Conservation (phyloP, 139 green algal species). For the Chlorella sp. region DNA sequence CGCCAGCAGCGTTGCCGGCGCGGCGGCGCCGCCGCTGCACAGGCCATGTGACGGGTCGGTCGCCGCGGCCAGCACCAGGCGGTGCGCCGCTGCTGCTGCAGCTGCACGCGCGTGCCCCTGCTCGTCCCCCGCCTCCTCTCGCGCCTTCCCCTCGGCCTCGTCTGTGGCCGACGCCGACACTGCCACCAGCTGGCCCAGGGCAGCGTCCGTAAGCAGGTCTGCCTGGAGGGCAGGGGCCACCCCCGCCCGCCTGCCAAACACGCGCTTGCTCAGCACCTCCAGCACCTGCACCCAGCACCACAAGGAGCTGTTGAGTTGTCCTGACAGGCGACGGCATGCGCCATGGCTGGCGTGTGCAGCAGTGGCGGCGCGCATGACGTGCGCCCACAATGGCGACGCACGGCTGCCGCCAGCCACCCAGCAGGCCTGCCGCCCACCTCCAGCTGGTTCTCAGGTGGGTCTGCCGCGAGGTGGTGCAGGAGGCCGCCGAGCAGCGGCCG, state of each 20-base stretch:
- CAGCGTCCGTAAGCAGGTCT: conserved; percentile 55
- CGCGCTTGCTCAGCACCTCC: conserved; percentile 35
- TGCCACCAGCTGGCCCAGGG: conserved; percentile 38
- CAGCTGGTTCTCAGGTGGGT: conserved; percentile 46
- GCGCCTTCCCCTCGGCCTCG: background rate
- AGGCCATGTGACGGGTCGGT: conserved; percentile 58
- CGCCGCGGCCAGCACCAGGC: conserved; percentile 45
- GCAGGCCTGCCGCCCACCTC: no score
- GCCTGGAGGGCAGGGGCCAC: conserved; percentile 38
- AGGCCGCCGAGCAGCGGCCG: conserved; percentile 49
- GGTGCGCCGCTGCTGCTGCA: background rate
- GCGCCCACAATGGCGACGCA: background rate
- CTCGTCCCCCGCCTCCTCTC: background rate
- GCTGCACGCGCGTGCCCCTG: background rate
- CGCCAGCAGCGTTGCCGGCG: background rate
- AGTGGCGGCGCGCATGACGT: no score
- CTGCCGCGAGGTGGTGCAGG: conserved; percentile 54
- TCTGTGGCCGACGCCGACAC: background rate
- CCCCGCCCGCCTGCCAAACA: conserved; percentile 19
- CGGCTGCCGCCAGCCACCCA: background rate
- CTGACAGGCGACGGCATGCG: background rate
- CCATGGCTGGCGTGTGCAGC: no score
- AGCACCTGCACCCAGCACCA: conserved; percentile 34
- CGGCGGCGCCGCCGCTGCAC: background rate
- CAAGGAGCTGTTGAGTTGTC: conserved; percentile 4